Conservation (phyloP, 140 eudicot genomes). For the Anethum foeniculum region DNA sequence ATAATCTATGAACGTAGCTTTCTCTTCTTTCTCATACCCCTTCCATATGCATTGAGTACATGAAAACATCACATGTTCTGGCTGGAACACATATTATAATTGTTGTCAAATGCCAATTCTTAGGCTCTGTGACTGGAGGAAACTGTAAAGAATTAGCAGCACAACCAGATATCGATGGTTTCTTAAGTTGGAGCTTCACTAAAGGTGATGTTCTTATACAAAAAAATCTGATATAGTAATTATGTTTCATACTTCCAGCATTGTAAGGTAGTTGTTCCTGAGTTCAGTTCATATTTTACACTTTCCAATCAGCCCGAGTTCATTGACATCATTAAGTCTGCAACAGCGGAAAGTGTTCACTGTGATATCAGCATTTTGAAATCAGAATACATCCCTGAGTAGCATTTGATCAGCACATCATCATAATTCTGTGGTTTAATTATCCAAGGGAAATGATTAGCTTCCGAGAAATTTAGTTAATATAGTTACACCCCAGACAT, state of each 20-base stretch:
- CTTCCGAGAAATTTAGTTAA: not conserved
- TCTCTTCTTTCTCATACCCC: not conserved
- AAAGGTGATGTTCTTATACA: constrained; percentile 34
- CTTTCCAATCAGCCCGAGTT: constrained; percentile 40
- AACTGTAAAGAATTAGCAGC: constrained; percentile 63
- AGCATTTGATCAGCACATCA: not conserved
- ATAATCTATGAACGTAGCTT: no score
- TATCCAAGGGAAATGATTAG: not conserved
- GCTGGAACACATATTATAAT: not conserved
- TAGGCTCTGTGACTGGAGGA: constrained; percentile 67
- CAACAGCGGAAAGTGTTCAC: constrained; percentile 38
- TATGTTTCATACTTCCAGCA: not conserved
- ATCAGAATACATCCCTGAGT: not conserved
- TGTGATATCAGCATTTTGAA: not conserved
- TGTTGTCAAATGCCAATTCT: not conserved
- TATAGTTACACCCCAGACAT: not conserved
- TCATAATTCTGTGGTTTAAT: not conserved
- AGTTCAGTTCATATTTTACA: no score
- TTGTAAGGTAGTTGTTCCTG: no score
- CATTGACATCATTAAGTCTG: constrained; percentile 63
- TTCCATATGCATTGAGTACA: not conserved
- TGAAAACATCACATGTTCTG: not conserved
- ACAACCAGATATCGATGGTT: constrained; percentile 68
- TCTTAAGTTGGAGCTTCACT: constrained; percentile 70
- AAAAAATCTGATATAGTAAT: not conserved